phyloP scores from a whole-genome alignment of 352 stramenopile genomes.

The Pythium monospermum region DNA sequence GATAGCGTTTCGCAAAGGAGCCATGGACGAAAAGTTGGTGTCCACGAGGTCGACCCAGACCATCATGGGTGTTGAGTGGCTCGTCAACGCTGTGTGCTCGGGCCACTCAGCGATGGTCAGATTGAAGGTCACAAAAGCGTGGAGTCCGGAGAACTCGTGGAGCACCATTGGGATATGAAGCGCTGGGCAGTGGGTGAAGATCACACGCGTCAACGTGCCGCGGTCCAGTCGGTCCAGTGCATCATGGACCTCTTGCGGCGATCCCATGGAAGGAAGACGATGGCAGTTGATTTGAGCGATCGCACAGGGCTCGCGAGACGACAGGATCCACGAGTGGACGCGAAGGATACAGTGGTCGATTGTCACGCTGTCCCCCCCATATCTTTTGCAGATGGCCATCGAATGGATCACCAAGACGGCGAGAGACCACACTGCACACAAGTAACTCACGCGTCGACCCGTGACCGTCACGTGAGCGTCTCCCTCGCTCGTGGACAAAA shows the following conservation, averaged over 20 bases:
- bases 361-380: no score
- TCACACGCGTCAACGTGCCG: not conserved
- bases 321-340: not conserved
- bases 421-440: no score
- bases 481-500: no score
- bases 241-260: not conserved
- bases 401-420: no score
- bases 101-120: not conserved
- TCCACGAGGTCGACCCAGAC: not conserved
- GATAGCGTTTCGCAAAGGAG: not conserved
- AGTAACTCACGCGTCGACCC: no score
- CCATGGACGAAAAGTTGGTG: constrained; percentile 1
- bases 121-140: not conserved
- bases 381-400: no score
- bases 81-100: not conserved
- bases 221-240: not conserved
- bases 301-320: not conserved
- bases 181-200: not conserved
- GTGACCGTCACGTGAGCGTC: no score
- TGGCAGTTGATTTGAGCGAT: not conserved
- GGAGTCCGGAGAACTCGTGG: not conserved
- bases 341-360: not conserved
- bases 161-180: not conserved
- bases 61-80: not conserved
- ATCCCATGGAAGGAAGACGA: not conserved